Conservation (phyloP, 257 asterid genomes). For the Apocynum venetum region DNA sequence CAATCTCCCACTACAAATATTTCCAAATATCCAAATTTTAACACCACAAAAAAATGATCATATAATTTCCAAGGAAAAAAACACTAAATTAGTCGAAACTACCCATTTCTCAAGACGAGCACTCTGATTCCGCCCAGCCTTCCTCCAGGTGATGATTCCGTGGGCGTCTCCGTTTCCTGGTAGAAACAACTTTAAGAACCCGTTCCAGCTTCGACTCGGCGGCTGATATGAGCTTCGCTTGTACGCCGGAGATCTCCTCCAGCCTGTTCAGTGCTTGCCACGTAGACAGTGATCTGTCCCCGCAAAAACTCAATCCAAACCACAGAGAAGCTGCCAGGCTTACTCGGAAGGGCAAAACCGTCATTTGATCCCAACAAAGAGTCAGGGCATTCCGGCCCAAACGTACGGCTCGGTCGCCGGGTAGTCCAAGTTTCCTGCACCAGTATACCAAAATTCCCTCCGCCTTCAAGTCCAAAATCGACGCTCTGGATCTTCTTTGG, state of each 20-base stretch:
- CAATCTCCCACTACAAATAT: not conserved
- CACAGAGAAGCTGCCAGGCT: conserved; percentile 56
- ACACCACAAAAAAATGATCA: no score
- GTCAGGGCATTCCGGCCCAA: conserved; percentile 32
- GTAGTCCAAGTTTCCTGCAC: conserved; percentile 39
- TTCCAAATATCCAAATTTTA: not conserved
- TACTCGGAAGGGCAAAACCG: conserved; percentile 45
- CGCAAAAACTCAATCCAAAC: conserved; percentile 40
- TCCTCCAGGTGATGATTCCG: conserved; percentile 33
- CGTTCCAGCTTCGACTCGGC: conserved; percentile 40
- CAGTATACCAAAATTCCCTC: conserved; percentile 47
- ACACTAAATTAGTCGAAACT: not conserved
- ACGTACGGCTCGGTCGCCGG: conserved; percentile 20
- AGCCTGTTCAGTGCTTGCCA: conserved; percentile 34
- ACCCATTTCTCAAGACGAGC: conserved; percentile 17
- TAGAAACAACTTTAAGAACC: conserved; percentile 14
- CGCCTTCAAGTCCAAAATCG: conserved; percentile 13
- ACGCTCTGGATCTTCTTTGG: not conserved
- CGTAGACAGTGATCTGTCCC: conserved; percentile 15
- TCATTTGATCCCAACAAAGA: conserved; percentile 29
- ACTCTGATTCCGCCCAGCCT: conserved; percentile 52
- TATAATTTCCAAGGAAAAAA: no score
- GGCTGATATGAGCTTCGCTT: conserved; percentile 41
- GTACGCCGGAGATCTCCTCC: conserved; percentile 56
- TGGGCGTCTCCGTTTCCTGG: conserved; percentile 11